Evolutionary conservation across 78 protist genomes (phyloP).

Genomic region (Dictyostelium citrinum): DNA sequence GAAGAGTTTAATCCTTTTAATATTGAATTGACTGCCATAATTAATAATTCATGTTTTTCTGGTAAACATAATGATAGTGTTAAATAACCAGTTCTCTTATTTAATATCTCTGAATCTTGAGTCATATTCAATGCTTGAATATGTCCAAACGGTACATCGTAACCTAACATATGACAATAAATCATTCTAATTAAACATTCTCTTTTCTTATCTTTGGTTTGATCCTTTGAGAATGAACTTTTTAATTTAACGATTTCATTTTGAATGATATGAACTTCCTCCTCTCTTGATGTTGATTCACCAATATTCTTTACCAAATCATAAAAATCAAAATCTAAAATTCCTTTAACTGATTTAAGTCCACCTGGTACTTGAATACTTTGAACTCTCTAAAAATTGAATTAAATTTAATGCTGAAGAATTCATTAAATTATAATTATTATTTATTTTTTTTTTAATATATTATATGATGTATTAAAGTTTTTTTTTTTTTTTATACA

Average conservation of each 20-base stretch:
- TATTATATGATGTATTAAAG: neutral
- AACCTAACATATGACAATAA: constrained; percentile 81
- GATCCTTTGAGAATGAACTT: constrained; percentile 32
- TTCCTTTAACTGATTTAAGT: constrained; percentile 21
- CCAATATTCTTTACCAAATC: constrained; percentile 57
- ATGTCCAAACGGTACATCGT: constrained; percentile 77
- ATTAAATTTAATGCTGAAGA: neutral
- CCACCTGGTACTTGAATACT: constrained; percentile 43
- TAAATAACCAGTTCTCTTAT: constrained; percentile 77
- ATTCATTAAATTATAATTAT: neutral
- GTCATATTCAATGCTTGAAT: constrained; percentile 76
- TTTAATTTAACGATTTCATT: constrained; percentile 38
- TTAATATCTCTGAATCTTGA: constrained; percentile 44
- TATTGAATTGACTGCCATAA: constrained; percentile 73
- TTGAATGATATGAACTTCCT: constrained; percentile 38
- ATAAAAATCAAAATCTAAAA: constrained; percentile 69
- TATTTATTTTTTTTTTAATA: no score
- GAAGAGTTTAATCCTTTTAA: constrained; percentile 31
- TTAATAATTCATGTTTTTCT: constrained; percentile 69
- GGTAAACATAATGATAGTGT: constrained; percentile 72
- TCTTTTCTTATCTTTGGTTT: constrained; percentile 27
- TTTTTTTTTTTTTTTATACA: no score
- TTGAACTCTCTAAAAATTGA: constrained; percentile 29
- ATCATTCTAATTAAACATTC: constrained; percentile 80
- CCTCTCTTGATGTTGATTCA: constrained; percentile 68